Evolutionary conservation across 176 grass and related monocot species (phyloP).

Genomic region (Juncus effusus): DNA sequence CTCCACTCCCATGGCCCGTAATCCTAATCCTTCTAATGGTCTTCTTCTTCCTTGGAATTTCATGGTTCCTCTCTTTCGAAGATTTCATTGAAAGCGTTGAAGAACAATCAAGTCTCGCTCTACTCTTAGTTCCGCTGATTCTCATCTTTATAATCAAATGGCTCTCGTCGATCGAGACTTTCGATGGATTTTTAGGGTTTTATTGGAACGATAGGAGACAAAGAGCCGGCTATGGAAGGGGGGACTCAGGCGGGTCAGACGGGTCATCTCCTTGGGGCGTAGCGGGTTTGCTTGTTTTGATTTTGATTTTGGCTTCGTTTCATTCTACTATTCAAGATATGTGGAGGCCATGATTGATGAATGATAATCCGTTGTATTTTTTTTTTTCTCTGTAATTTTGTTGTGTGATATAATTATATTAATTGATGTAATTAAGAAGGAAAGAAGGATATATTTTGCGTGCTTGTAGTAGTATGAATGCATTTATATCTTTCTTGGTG

Average conservation of each 20-base stretch:
- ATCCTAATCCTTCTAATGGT: slow-evolving; percentile 71
- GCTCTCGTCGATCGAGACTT: slow-evolving; percentile 70
- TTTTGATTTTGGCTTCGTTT: slow-evolving; percentile 73
- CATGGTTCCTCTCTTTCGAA: slow-evolving; percentile 75
- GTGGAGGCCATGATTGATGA: slow-evolving; percentile 62
- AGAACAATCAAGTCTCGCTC: slow-evolving; percentile 65
- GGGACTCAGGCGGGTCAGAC: slow-evolving; percentile 26
- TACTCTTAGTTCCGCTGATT: slow-evolving; percentile 55
- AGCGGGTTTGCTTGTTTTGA: slow-evolving; percentile 55
- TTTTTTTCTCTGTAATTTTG: not conserved
- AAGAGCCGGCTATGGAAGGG: slow-evolving; percentile 12
- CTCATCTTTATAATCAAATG: slow-evolving; percentile 79
- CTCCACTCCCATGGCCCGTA: slow-evolving; percentile 69
- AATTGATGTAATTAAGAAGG: not conserved
- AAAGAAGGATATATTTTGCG: not conserved
- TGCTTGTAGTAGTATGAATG: too few species aligned
- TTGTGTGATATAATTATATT: not conserved
- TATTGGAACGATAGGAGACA: slow-evolving; percentile 36
- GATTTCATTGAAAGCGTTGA: slow-evolving; percentile 61
- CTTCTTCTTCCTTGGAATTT: slow-evolving; percentile 47
- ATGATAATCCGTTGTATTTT: not conserved
- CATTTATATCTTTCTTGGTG: too few species aligned
- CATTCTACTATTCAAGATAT: slow-evolving; percentile 70
- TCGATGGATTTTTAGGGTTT: slow-evolving; percentile 57
- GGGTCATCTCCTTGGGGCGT: slow-evolving; percentile 65